Base-by-base conservation (phyloP, 148 eudicot species). In the Mesembryanthemum crystallinum region DNA sequence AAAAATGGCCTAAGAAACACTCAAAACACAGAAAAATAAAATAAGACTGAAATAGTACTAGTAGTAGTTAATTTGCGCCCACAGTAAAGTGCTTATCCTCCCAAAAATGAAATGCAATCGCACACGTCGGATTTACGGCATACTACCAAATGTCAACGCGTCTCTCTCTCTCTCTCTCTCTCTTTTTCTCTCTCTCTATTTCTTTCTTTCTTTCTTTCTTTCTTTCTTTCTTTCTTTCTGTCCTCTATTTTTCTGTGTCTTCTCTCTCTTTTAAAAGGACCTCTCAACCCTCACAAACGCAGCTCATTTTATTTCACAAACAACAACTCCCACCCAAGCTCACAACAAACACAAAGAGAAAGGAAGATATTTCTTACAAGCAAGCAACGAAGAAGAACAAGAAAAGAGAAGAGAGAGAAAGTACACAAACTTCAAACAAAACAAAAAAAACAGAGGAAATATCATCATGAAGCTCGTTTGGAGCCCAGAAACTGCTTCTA, bases 401-500 rank as follows among this genome's bases (percentile, higher is more conserved):
- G 43, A 39, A 39, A 39, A 0, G 9, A 23, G 20, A 69, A 8
- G 15, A 27, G 13, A 45, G 24, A 67, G 54, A 24, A n/a, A 30
- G 5, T 12, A 67, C 8, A 21, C 5, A 21, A 49, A 65, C 8
- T 21, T 30, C 43, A 25, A 66, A 15, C 4, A 14, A 15, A 45
- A 35, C 59, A 61, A 23, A 64, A 32, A 28, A 63, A 43, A 58
- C 72, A 33, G 65, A 71, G 54, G 24, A 68, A 72, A 52, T 39
- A 72, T 28, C 13, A 68, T 67, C 47, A 93, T 93, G 98, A 89
- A 93, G 91, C 82, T 91, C 17, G 92, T 91, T 79, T 91, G 98
- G 96, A 88, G 86, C 47, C 90, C 94, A 24, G 98, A 93, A 45
- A 83, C 80, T 39, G 98, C 98, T 24, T 82, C 89, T 18, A 89